Evolutionary conservation across 2,329 filamentous ascomycete species (phyloP).

Genomic region (Tolypocladium tundrense): DNA sequence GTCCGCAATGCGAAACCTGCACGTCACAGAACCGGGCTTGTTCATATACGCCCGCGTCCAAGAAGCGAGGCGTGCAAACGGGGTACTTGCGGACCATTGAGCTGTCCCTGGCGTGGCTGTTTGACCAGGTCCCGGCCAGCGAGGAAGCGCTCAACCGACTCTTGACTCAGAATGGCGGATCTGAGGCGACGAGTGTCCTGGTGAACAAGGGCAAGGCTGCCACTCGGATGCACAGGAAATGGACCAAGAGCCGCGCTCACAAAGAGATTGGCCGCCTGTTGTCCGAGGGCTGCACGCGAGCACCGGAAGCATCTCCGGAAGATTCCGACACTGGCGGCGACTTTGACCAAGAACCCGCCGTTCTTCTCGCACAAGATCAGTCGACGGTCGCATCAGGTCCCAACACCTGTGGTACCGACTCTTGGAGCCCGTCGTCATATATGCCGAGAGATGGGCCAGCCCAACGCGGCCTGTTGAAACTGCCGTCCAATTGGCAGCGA

Average conservation of each 20-base stretch:
- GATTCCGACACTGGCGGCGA: conserved; percentile 19
- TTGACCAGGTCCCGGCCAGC: conserved; percentile 48
- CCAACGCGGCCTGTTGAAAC: conserved; percentile 4
- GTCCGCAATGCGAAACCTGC: conserved; percentile 59
- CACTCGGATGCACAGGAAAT: conserved; percentile 49
- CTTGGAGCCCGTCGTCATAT: background rate
- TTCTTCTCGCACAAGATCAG: background rate
- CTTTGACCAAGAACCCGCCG: background rate
- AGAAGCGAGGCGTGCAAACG: conserved; percentile 70
- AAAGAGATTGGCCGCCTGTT: conserved; percentile 53
- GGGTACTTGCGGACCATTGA: conserved; percentile 70
- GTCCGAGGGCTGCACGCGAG: conserved; percentile 29
- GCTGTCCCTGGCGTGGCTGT: conserved; percentile 55
- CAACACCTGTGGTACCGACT: background rate
- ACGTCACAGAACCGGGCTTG: conserved; percentile 52
- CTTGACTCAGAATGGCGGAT: conserved; percentile 33
- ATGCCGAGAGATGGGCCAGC: background rate
- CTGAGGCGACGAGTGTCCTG: conserved; percentile 31
- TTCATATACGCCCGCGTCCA: conserved; percentile 62
- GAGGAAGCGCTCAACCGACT: conserved; percentile 47
- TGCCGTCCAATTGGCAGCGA: conserved; percentile 45
- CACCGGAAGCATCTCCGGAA: conserved; percentile 23
- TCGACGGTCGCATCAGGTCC: background rate
- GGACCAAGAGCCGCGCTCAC: conserved; percentile 53
- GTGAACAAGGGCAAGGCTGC: conserved; percentile 41